Evolutionary conservation across 495 filamentous ascomycete genomes (phyloP), one percentile per base, ranked within the genome.

Genomic region (Penicillium mononematosum): DNA sequence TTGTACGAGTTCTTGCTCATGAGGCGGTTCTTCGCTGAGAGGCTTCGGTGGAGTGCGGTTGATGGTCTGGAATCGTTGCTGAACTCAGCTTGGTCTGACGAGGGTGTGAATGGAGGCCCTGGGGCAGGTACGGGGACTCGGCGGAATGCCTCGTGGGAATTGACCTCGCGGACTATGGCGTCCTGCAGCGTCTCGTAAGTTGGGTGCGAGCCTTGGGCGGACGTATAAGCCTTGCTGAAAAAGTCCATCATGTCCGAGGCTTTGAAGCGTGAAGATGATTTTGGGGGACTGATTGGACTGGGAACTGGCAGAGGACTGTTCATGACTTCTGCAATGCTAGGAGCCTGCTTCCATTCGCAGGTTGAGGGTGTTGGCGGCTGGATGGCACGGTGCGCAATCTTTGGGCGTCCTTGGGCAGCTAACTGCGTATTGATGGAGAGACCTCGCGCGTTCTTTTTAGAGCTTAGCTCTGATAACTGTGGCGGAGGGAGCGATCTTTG

Each of bases 291-390:
- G 20, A 46, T 36, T 1, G 62, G 68, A 24, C 58, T 73, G 17
- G 53, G 63, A 12, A 57, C 56, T 29, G 69, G 72, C 29, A 78
- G 34, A 47, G 75, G 75, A 24, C 68, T 78, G 47, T 74, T 70
- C 70, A 79, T 73, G n/a, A 79, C 62, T 56, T 79, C 74, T 55
- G 74, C 74, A 52, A 79, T 78, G 50, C 70, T 79, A 12, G 70
- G 67, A 45, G 71, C 65, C 17, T 66, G 58, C 6, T 68, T 70
- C 46, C 55, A 59, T 8, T 64, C 59, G n/a, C 43, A 39, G 8
- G 49, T 65, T 19, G 58, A 71, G 2, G 76, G 74, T 0, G 75
- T 77, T 14, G 76, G 76, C 19, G 75, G 75, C 49, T 75, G 75
- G 17, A 77, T 76, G 22, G 71, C 72, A 25, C 68, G 60, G 39